These are phyloP conservation scores for Fusarium foetens DNA, from an alignment of 2,329 filamentous ascomycete genomes.

Conservation along the genomic window DNA sequence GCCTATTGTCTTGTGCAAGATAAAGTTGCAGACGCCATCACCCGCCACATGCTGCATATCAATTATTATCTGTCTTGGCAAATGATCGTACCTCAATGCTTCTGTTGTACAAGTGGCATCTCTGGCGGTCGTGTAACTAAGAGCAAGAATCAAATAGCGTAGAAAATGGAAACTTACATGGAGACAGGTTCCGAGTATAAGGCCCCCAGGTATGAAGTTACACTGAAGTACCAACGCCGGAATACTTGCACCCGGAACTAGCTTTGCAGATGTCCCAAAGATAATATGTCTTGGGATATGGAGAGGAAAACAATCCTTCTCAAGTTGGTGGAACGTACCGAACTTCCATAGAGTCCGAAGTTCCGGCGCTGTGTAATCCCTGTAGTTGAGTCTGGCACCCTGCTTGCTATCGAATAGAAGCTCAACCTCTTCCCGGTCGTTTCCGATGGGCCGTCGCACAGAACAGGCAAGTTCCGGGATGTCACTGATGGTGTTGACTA, in stretches of 20 bases:
- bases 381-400: constrained; percentile 10
- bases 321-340: constrained; percentile 5
- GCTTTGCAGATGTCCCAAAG: constrained; percentile 9
- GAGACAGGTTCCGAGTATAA: constrained; percentile 9
- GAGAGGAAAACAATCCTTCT: constrained; percentile 2
- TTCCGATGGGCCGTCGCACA: not conserved
- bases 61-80: not conserved
- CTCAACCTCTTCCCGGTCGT: constrained; percentile 9
- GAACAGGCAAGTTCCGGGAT: constrained; percentile 23
- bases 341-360: not conserved
- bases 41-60: constrained; percentile 9
- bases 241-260: not conserved
- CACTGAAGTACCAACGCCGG: not conserved
- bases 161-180: not conserved
- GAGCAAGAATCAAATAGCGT: accelerated
- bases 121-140: not conserved
- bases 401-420: constrained; percentile 3
- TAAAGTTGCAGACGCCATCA: constrained; percentile 12
- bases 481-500: not conserved
- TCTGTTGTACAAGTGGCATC: not conserved
- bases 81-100: accelerated
- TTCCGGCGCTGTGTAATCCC: constrained; percentile 9
- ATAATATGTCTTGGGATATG: constrained; percentile 1
- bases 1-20: constrained; percentile 8
- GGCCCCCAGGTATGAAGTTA: constrained; percentile 11